These are phyloP conservation scores for Fusarium bactridioides DNA, from an alignment of 2,329 filamentous ascomycete species.

Conservation along the genomic window DNA sequence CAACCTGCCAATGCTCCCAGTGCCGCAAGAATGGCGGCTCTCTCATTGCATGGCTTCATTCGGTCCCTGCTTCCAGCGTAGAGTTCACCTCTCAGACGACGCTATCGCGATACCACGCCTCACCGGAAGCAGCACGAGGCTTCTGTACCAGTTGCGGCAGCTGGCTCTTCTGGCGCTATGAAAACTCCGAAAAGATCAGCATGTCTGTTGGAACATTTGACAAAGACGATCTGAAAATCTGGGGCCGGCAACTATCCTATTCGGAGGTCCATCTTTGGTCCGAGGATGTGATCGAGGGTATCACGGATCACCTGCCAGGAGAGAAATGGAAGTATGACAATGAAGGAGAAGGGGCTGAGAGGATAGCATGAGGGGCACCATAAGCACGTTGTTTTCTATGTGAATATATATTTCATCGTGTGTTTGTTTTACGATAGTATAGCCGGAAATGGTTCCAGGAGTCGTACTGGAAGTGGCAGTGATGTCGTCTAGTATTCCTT, in stretches of 20 bases:
- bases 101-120: conserved; percentile 52
- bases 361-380: neutral
- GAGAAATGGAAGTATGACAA: conserved; percentile 33
- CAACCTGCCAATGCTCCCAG: conserved; percentile 63
- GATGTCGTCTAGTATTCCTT: conserved; percentile 25
- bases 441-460: neutral
- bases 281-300: conserved; percentile 56
- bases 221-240: conserved; percentile 51
- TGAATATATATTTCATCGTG: neutral
- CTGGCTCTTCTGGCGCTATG: conserved; percentile 56
- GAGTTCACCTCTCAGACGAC: conserved; percentile 45
- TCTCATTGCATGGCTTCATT: conserved; percentile 54
- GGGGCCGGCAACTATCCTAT: conserved; percentile 51
- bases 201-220: conserved; percentile 57
- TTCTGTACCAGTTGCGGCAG: conserved; percentile 61
- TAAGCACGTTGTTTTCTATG: neutral
- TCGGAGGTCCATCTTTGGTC: conserved; percentile 52
- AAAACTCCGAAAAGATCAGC: conserved; percentile 41
- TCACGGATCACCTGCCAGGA: conserved; percentile 54
- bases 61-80: conserved; percentile 47
- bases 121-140: conserved; percentile 50
- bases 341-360: conserved; percentile 37
- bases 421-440: neutral
- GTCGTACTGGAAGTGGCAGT: conserved; percentile 7
- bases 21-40: conserved; percentile 61